Conservation (phyloP, 129 eudicot species). For the Scalesia atractyloides region DNA sequence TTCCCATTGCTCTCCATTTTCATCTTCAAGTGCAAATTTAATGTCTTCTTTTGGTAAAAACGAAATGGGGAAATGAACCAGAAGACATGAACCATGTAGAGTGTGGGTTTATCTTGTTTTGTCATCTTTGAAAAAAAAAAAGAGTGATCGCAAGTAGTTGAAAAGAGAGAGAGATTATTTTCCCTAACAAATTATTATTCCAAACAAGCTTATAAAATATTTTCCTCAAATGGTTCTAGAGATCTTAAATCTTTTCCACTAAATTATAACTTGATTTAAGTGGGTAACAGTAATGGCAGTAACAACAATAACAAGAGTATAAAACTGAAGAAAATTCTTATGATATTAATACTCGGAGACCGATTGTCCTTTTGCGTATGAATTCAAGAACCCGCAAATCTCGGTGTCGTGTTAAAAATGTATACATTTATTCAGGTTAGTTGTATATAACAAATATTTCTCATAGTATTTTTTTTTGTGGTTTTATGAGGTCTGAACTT, state of each 20-base stretch:
- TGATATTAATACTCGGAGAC: slow-evolving; percentile 2
- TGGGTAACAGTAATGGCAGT: slow-evolving; percentile 3
- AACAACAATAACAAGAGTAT: not conserved
- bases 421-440: no score
- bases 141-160: not conserved
- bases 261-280: slow-evolving; percentile 20
- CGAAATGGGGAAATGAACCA: slow-evolving; percentile 52
- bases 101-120: not conserved
- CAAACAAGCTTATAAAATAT: no score
- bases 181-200: slow-evolving; percentile 7
- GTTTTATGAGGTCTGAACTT: no score
- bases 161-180: no score
- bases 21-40: slow-evolving; percentile 55
- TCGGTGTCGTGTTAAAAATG: no score
- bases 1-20: slow-evolving; percentile 48
- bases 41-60: slow-evolving; percentile 48
- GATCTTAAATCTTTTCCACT: not conserved
- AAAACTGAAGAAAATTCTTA: slow-evolving; percentile 23
- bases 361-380: not conserved
- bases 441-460: no score
- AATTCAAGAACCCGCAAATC: slow-evolving; percentile 3
- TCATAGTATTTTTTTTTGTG: no score
- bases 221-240: no score
- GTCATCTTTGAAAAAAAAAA: slow-evolving; percentile 46
- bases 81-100: slow-evolving; percentile 36